Evolutionary conservation across 176 grass and related monocot genomes (phyloP).

Genomic region (Zea mays): Zm-B73-REFERENCE-NAM-5.0 NC_050101.1:140817001-140817500

Average conservation of each 20-base stretch:
- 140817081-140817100: no score
- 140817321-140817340: neutral
- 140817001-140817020: no score
- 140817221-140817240: neutral
- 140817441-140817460: conserved; percentile 3
- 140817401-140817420: neutral
- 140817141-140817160: neutral
- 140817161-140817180: neutral
- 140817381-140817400: neutral
- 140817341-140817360: neutral
- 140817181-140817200: neutral
- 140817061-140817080: no score
- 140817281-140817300: conserved; percentile 4
- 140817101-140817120: neutral
- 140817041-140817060: no score
- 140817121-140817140: neutral
- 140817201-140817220: neutral
- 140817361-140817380: neutral
- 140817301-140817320: conserved; percentile 3
- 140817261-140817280: neutral
- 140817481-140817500: neutral
- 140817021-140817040: no score
- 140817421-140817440: conserved; percentile 1
- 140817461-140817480: neutral
- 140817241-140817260: neutral